Evolutionary conservation across 2,329 filamentous ascomycete species (phyloP).

Genomic region (Karstenula rhodostoma): DNA sequence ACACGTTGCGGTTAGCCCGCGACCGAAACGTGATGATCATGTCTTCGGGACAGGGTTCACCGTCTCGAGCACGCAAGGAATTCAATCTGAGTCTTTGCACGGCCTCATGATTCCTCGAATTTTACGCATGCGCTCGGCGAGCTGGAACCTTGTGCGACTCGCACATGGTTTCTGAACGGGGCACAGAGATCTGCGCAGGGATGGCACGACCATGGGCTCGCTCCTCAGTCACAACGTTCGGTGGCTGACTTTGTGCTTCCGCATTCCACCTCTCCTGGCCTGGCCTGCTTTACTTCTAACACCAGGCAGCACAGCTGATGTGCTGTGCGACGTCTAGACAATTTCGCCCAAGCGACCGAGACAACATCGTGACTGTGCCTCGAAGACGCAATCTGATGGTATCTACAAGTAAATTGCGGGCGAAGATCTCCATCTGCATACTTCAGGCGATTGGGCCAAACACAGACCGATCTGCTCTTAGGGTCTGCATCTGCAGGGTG

Average conservation of each 20-base stretch:
- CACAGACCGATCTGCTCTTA: slow-evolving; percentile 2
- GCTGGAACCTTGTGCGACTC: not conserved
- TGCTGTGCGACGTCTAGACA: not conserved
- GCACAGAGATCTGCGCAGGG: slow-evolving; percentile 8
- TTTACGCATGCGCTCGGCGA: not conserved
- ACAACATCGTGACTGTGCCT: not conserved
- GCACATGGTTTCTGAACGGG: not conserved
- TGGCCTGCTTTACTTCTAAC: not conserved
- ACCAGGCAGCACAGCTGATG: not conserved
- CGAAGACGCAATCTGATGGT: not conserved
- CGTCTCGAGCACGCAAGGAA: not conserved
- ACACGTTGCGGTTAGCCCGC: not conserved
- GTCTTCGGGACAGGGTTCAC: not conserved
- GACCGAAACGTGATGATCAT: not conserved
- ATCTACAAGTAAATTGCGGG: slow-evolving; percentile 4
- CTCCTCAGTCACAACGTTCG: not conserved
- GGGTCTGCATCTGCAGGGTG: slow-evolving; percentile 1
- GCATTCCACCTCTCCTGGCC: slow-evolving; percentile 7
- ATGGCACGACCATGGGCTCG: slow-evolving; percentile 9
- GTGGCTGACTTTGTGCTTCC: not conserved
- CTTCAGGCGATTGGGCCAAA: not conserved
- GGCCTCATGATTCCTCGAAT: not conserved
- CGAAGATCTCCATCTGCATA: not conserved
- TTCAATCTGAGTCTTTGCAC: not conserved
- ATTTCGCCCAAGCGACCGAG: not conserved